Evolutionary conservation across 2,329 filamentous ascomycete genomes (phyloP).

Genomic region (Acephala macrosclerotiorum): DNA sequence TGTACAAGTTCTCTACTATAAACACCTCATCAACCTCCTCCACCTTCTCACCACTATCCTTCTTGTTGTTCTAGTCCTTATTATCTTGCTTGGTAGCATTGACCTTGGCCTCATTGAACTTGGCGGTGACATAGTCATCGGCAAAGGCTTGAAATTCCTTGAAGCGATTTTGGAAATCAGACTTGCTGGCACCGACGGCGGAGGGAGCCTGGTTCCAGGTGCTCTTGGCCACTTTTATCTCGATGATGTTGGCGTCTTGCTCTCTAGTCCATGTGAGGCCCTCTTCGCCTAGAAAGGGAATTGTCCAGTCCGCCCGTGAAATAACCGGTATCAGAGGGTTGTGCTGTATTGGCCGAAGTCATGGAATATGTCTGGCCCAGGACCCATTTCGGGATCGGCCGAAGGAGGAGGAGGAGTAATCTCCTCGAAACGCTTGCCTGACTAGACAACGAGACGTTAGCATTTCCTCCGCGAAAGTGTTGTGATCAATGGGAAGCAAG

Average conservation of each 20-base stretch:
- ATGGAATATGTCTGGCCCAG: too few species aligned
- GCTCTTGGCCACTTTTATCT: conserved; percentile 1
- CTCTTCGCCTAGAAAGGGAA: neutral
- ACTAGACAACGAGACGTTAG: too few species aligned
- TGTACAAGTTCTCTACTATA: too few species aligned
- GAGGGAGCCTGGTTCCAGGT: conserved; percentile 32
- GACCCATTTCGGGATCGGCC: too few species aligned
- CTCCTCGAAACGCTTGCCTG: too few species aligned
- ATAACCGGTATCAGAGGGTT: too few species aligned
- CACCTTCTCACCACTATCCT: neutral
- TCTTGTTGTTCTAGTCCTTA: neutral
- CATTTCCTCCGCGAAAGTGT: too few species aligned
- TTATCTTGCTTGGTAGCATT: neutral
- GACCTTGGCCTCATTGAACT: neutral
- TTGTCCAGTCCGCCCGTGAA: too few species aligned
- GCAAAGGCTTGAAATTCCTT: conserved; percentile 20
- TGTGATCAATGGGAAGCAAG: too few species aligned
- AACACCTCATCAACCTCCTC: too few species aligned
- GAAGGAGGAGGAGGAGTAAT: too few species aligned
- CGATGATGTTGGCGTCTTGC: conserved; percentile 1
- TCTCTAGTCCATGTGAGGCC: neutral
- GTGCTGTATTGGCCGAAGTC: too few species aligned
- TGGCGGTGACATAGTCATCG: neutral
- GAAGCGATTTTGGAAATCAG: conserved; percentile 27
- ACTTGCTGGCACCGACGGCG: conserved; percentile 23